Base-by-base conservation (phyloP, 352 stramenopile species). In the Phytopythium chamaehyphon region DNA sequence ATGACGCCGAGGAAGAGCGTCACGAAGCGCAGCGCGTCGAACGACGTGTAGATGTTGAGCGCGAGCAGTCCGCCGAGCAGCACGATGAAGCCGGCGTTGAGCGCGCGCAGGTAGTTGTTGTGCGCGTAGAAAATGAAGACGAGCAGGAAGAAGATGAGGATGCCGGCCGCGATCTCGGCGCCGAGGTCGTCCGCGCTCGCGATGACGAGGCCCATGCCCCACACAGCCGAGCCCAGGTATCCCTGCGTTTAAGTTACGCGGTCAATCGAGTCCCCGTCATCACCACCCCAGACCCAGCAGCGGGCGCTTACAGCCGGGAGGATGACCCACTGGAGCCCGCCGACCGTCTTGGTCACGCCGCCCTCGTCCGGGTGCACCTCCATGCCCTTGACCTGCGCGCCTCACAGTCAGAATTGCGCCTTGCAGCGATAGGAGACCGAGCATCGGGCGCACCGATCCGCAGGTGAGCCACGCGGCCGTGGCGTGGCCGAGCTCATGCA, bases 1-100 rank as follows among this genome's bases (percentile, higher is more conserved):
- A 96, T 96, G 71, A 93, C 84, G 37, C 86, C 86, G 16, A 96
- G 54, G 48, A 96, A 93, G 48, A 96, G 82, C 51, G 83, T 88
- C 58, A 93, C 67, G 65, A 92, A 96, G 54, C 83, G 81, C 40
- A 94, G 62, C 9, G 76, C 71, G 38, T 93, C 59, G 59, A 82
- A 76, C 4, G 69, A 58, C 1, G 81, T 90, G 44, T 61, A 62
- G 43, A 91, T 64, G 46, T 90, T 84, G 45, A 92, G 56, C 19
- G 80, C 83, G 44, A 94, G 55, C 36, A 95, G 63, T 1, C 81
- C 80, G 33, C 71, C 83, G 15, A 96, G 76, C 37, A 95, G 57
- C 50, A 93, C 35, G 38, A 96, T 90, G 64, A 96, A 96, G 61
- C 65, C 76, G 23, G 83, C 59, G 57, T 93, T 95, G 49, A 95